Base-by-base conservation (phyloP, 2,329 filamentous ascomycete species). In the Amphichorda felina region DNA sequence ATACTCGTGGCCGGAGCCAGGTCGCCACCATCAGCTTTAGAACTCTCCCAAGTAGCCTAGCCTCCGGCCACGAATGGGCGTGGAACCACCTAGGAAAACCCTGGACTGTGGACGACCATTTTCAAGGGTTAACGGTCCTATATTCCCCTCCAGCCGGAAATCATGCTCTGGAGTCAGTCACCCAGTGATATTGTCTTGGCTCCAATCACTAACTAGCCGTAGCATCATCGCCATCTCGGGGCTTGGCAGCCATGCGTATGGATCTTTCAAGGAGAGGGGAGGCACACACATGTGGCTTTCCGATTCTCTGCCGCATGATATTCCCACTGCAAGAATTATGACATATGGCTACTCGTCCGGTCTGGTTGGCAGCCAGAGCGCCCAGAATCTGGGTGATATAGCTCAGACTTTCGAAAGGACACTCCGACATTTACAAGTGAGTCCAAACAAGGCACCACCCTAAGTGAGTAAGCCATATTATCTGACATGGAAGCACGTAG, bases 241-340 rank as follows among this genome's bases (percentile, higher is more conserved):
- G 2, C 41, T 54, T 9, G 48, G 46, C 16, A 42, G 46, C 9
- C 49, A 54, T 36, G 49, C 50, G 2, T 55, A 47, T 28, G 47
- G 44, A 4, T 55, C 53, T 2, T 56, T 55, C 38, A 50, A 51
- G 38, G 45, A 48, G 17, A 40, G 37, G 26, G 41, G 34, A 8
- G 45, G 46, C 8, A 10, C 22, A 5, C 38, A 50, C 28, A 52
- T 54, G 50, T 56, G 53, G 53, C 41, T 54, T 10, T 43, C 45
- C 17, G 51, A 55, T 37, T 32, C 43, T 2, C 46, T 55, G 3
- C 42, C 46, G 3, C 18, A 38, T 11, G 41, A 50, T 39, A 19
- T 54, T 5, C 33, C 37, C 15, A 38, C 32, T 2, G 48, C 45
- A 2, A 40, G 50, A 15, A 37, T 54, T 6, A 42, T 54, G 28